Conservation (phyloP, 768 basidiomycete species). For the Dentipellis fragilis region DNA sequence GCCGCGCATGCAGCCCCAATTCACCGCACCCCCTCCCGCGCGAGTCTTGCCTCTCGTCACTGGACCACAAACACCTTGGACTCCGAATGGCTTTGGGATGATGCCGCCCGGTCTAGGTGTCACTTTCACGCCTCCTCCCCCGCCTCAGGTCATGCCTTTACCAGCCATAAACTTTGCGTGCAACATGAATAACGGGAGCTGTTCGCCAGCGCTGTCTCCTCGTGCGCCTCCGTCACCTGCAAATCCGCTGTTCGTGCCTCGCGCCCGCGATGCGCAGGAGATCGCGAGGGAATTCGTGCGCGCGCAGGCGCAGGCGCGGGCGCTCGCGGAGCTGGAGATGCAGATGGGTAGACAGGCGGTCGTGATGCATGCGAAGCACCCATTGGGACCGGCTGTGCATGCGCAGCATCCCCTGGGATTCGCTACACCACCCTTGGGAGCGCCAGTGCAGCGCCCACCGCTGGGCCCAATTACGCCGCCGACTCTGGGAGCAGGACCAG, state of each 20-base stretch:
- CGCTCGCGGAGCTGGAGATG: neutral
- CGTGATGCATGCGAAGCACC: neutral
- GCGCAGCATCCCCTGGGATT: neutral
- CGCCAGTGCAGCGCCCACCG: neutral
- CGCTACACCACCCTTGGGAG: neutral
- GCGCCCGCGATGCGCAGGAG: neutral
- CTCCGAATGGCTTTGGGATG: no score
- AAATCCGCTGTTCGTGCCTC: neutral
- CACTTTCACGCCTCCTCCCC: neutral
- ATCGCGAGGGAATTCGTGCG: slow-evolving; percentile 1
- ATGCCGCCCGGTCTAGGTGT: no score
- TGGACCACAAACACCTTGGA: no score
- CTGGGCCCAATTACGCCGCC: neutral
- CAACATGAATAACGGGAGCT: no score
- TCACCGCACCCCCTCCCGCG: no score
- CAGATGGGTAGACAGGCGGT: slow-evolving; percentile 5
- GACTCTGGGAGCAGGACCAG: neutral
- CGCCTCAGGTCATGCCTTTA: no score
- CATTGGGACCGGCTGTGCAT: neutral
- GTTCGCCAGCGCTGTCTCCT: no score
- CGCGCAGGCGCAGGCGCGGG: slow-evolving; percentile 4
- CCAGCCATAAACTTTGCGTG: no score
- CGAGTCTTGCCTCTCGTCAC: no score
- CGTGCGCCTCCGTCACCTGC: slow-evolving; percentile 2
- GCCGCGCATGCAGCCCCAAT: no score